Percentiles rank a stretch among this genome's conserved stretches.
These are phyloP conservation scores for Zasmidium angulare DNA, from an alignment of 2,329 filamentous ascomycete genomes.

Conservation along the genomic window DNA sequence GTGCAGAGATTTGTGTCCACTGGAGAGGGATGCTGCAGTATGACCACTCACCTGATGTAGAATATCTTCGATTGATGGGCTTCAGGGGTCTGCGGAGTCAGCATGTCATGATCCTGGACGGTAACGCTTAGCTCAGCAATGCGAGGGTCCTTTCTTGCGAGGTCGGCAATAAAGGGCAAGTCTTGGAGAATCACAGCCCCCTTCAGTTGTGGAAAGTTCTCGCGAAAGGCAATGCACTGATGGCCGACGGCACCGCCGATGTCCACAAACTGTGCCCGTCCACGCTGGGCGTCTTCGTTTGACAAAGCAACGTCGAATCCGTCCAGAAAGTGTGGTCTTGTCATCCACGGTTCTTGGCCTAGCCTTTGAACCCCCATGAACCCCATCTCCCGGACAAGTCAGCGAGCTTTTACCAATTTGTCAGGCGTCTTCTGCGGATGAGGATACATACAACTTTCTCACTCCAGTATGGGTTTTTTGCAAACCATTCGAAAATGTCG, in stretches of 20 bases:
- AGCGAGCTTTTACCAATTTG: background rate
- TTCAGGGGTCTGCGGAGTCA: no score
- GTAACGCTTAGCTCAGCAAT: background rate
- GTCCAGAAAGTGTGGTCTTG: background rate
- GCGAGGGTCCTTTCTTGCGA: background rate
- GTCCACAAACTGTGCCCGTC: background rate
- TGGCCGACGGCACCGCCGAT: slow-evolving; percentile 3
- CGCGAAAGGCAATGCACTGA: background rate
- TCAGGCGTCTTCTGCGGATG: no score
- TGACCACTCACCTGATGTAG: no score
- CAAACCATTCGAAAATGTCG: background rate
- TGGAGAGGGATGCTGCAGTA: no score
- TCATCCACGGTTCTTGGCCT: background rate
- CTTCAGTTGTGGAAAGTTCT: background rate
- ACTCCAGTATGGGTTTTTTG: background rate
- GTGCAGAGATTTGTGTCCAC: no score
- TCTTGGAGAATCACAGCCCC: slow-evolving; percentile 1
- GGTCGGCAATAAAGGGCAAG: background rate
- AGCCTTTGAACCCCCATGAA: background rate
- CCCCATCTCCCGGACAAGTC: background rate
- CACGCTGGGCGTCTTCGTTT: background rate
- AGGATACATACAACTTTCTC: background rate
- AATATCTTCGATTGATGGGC: no score
- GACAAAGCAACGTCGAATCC: background rate
- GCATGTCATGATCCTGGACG: background rate